phyloP scores from a whole-genome alignment of 164 flowering plant genomes.

The Nelumbo lutea region DNA sequence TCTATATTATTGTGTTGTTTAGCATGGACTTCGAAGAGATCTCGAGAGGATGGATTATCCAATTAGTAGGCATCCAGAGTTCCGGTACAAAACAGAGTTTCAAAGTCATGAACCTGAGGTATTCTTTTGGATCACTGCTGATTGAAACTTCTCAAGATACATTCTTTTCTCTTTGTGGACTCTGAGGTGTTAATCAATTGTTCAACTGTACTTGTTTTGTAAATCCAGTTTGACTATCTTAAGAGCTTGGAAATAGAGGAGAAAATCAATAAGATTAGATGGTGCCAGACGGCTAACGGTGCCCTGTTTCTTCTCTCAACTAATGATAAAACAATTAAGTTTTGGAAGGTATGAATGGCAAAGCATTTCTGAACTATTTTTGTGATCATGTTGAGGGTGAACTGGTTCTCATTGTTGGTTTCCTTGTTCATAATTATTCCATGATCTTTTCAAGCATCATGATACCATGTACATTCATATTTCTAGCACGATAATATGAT shows the following conservation, averaged over 20 bases:
- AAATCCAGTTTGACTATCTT: conserved; percentile 75
- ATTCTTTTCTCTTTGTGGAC: conserved; percentile 5
- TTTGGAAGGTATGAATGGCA: conserved; percentile 52
- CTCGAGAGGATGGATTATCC: conserved; percentile 56
- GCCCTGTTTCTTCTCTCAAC: conserved; percentile 61
- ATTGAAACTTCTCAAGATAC: not conserved
- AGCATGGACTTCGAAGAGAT: conserved; percentile 60
- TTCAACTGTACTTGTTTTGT: conserved; percentile 4
- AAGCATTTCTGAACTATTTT: not conserved
- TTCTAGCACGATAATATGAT: not conserved
- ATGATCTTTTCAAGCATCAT: not conserved
- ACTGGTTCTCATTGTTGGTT: not conserved
- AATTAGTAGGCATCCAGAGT: conserved; percentile 65
- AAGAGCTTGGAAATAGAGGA: conserved; percentile 96
- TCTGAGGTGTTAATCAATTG: not conserved
- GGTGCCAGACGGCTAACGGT: conserved; percentile 80
- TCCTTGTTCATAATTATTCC: not conserved
- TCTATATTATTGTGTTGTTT: conserved; percentile 5
- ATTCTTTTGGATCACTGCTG: conserved; percentile 1
- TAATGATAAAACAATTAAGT: conserved; percentile 60
- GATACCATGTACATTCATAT: not conserved
- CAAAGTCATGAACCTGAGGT: conserved; percentile 97
- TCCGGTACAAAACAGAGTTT: conserved; percentile 82
- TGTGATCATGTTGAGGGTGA: not conserved
- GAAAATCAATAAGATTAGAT: conserved; percentile 83